A percentile compares a stretch with the other conserved stretches of the same genome.
Evolutionary conservation across 2,329 filamentous ascomycete genomes (phyloP).

Genomic region (Ophiocordyceps camponoti-saundersi): DNA sequence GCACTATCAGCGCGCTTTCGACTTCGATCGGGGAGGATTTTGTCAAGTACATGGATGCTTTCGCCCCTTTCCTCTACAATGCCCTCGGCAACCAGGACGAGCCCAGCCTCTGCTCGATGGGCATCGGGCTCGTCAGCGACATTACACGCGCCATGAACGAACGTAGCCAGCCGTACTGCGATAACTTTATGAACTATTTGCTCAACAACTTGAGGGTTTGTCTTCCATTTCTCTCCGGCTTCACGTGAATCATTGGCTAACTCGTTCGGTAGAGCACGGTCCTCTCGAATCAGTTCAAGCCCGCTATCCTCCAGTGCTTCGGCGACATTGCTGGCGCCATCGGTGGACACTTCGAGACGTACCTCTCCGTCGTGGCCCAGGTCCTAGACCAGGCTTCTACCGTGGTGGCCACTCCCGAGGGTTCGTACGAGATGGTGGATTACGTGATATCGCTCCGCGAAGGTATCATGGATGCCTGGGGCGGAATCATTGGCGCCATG

Average conservation of each 20-base stretch:
- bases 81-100: slow-evolving; percentile 93
- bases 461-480: slow-evolving; percentile 98
- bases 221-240: slow-evolving; percentile 5
- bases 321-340: slow-evolving; percentile 96
- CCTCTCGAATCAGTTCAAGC: slow-evolving; percentile 94
- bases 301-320: slow-evolving; percentile 93
- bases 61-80: slow-evolving; percentile 82
- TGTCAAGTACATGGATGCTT: slow-evolving; percentile 92
- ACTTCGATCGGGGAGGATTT: slow-evolving; percentile 88
- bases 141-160: slow-evolving; percentile 84
- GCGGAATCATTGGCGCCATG: slow-evolving; percentile 89
- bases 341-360: slow-evolving; percentile 78
- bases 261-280: slow-evolving; percentile 45
- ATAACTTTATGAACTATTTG: slow-evolving; percentile 95
- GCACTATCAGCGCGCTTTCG: slow-evolving; percentile 78
- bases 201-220: slow-evolving; percentile 74
- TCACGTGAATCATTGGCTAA: neutral
- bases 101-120: slow-evolving; percentile 85
- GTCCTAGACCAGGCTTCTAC: slow-evolving; percentile 85
- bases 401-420: slow-evolving; percentile 63
- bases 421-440: slow-evolving; percentile 88
- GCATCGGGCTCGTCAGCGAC: slow-evolving; percentile 92
- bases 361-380: slow-evolving; percentile 79
- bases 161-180: slow-evolving; percentile 86
- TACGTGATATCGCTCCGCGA: slow-evolving; percentile 91